Conservation (phyloP, 225 moss, liverwort and hornwort genomes). For the Anthoceros angustus region DNA sequence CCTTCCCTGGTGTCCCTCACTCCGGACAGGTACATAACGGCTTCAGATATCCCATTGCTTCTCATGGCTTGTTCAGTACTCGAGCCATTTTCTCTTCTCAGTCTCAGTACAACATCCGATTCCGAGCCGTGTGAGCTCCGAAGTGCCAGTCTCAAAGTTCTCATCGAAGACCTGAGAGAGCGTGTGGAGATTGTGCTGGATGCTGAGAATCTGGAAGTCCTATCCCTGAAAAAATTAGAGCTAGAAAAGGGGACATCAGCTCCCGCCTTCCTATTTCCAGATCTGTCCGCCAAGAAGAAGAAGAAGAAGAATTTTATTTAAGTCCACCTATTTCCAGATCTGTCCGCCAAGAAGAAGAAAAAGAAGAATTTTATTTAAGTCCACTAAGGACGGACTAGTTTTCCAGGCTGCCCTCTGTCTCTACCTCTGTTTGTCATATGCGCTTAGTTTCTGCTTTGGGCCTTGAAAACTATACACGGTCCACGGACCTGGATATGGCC, state of each 20-base stretch:
- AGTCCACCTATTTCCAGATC: too few relatives aligned
- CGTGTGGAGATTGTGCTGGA: constrained; percentile 37
- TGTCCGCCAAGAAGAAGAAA: too few relatives aligned
- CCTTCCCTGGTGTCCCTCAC: background rate
- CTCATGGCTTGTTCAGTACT: background rate
- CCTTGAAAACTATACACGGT: too few relatives aligned
- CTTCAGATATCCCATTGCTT: background rate
- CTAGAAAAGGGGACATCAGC: constrained; percentile 28
- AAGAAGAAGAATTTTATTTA: too few relatives aligned
- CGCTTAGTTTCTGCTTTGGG: too few relatives aligned
- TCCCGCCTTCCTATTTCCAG: too few relatives aligned
- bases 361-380: too few relatives aligned
- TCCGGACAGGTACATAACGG: background rate
- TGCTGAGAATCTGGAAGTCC: constrained; percentile 43
- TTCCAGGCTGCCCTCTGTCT: too few relatives aligned
- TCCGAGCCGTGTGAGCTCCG: constrained; percentile 13
- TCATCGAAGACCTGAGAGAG: constrained; percentile 25
- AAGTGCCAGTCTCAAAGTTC: constrained; percentile 35
- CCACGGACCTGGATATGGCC: too few relatives aligned
- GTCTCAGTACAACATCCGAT: background rate
- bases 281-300: too few relatives aligned
- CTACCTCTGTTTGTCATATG: too few relatives aligned
- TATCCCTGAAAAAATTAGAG: constrained; percentile 28
- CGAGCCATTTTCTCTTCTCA: background rate
- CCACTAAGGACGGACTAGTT: too few relatives aligned